Percentiles rank a stretch among this genome's conserved stretches.
These are phyloP conservation scores for Colletotrichum sp. DNA, from an alignment of 2,329 filamentous ascomycete genomes.

Conservation along the genomic window DNA sequence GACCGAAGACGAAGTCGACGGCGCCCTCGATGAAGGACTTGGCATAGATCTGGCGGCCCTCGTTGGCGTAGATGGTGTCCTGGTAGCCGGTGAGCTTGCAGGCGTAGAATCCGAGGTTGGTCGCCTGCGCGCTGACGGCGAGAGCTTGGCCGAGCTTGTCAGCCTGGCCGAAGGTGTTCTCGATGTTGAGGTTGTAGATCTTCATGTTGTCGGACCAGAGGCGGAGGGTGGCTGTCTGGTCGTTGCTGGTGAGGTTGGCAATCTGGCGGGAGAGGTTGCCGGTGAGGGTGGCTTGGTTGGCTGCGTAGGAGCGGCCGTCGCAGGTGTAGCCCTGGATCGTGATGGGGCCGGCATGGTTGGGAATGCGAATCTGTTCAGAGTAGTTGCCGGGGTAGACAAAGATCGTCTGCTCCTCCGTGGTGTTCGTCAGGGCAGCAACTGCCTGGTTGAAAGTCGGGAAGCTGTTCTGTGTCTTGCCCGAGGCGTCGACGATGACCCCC, in stretches of 20 bases:
- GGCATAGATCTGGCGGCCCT: constrained; percentile 58
- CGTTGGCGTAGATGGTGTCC: constrained; percentile 58
- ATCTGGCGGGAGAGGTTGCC: constrained; percentile 31
- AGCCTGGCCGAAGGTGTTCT: constrained; percentile 56
- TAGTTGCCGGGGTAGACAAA: constrained; percentile 69
- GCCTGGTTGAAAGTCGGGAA: constrained; percentile 13
- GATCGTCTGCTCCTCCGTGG: constrained; percentile 27
- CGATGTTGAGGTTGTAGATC: constrained; percentile 43
- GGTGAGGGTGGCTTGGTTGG: constrained; percentile 54
- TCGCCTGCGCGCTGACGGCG: constrained; percentile 55
- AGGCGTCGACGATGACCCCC: constrained; percentile 5
- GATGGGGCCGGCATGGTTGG: constrained; percentile 32
- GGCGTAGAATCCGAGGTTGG: constrained; percentile 47
- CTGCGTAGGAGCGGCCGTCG: constrained; percentile 47
- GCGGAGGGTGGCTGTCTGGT: constrained; percentile 43
- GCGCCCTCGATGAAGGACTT: constrained; percentile 60
- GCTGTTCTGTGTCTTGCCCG: constrained; percentile 1
- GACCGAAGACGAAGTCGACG: constrained; percentile 66
- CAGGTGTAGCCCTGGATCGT: constrained; percentile 61
- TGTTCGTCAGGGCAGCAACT: constrained; percentile 22
- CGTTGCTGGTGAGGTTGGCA: constrained; percentile 48
- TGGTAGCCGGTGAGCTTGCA: constrained; percentile 59
- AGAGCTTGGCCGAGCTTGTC: constrained; percentile 53
- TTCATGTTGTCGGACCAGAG: constrained; percentile 64
- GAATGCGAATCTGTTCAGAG: constrained; percentile 28